Evolutionary conservation across 2,329 filamentous ascomycete genomes (phyloP).

Genomic region (Fusarium tjaetaba): DNA sequence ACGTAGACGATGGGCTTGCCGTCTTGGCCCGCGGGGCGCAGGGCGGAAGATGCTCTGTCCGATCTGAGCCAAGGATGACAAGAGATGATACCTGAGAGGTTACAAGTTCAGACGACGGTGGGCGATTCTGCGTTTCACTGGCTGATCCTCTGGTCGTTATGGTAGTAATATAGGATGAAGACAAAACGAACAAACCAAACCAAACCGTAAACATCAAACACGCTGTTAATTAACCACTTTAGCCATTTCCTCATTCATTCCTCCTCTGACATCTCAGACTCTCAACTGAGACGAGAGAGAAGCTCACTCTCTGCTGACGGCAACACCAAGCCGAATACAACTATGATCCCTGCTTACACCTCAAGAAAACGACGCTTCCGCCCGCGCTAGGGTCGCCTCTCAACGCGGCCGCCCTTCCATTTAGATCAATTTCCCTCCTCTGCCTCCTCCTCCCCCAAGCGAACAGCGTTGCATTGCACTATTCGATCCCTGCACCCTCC

Average conservation of each 20-base stretch:
- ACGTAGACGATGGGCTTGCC: conserved; percentile 3
- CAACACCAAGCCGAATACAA: conserved; percentile 12
- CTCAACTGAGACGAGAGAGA: not conserved
- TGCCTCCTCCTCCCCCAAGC: conserved; percentile 6
- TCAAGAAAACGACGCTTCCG: not conserved
- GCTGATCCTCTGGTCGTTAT: not conserved
- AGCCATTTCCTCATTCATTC: not conserved
- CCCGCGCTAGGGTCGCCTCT: conserved; percentile 35
- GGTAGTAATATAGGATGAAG: not conserved
- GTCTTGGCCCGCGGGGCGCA: conserved; percentile 14
- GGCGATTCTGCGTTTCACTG: conserved; percentile 8
- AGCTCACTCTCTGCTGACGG: conserved; percentile 4
- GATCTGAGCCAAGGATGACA: conserved; percentile 17
- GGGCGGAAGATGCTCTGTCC: conserved; percentile 7
- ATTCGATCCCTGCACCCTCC: not conserved
- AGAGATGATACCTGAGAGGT: conserved; percentile 7
- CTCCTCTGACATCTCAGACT: not conserved
- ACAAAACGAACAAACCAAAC: conserved; percentile 4
- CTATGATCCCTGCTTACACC: not conserved
- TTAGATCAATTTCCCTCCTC: conserved; percentile 6
- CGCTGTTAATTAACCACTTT: conserved; percentile 3
- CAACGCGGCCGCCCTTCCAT: conserved; percentile 35
- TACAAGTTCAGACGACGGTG: conserved; percentile 15
- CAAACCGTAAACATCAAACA: conserved; percentile 9
- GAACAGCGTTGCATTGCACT: conserved; percentile 26